Evolutionary conservation across 345 rosid genomes (phyloP), one percentile per base, ranked within the genome.

Genomic region (Mercurialis annua): DNA sequence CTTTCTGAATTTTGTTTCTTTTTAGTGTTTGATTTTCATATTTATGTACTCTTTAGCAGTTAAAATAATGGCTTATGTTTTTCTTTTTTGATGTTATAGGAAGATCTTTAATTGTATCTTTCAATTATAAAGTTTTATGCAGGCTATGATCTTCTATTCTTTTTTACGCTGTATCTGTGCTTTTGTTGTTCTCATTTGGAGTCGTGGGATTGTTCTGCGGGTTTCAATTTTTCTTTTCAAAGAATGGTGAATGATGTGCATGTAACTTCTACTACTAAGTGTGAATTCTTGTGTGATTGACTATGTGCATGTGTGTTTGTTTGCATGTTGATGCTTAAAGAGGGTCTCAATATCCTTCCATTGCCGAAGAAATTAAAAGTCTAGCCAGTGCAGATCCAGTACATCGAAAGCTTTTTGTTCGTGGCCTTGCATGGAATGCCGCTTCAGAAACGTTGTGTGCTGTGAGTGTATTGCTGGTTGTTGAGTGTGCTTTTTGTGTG

Each of bases 381-480:
- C 46, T 85, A 54, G 92, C 89, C 65, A 81, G 83, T 73, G 77
- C 89, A 59, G 86, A 87, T 80, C 90, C 90, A 46, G 88, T 79
- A 47, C 90, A 81, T 64, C 85, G 92, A 81, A 87, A 87, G 88
- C 92, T 87, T 80, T 87, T 87, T 81, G 88, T 87, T 65, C 88
- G 92, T 80, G 92, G 92, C 85, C 77, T 87, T 76, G 87, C 90
- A 74, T 83, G 90, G 92, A 85, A 85, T 78, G 85, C 92, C 61
- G 73, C 86, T 66, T 83, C 92, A 56, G 92, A 83, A 77, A 78
- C 87, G 54, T 81, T 87, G 88, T 85, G 90, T 85, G 86, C 81
- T 85, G 92, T 87, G 89, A 87, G 92, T 87, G 89, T 76, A 76
- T 81, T 77, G 76, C 75, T 69, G 79, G 69, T 81, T 78, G 78